Base-by-base conservation (phyloP, 2,329 filamentous ascomycete species). In the Clarireedia homoeocarpa region DNA sequence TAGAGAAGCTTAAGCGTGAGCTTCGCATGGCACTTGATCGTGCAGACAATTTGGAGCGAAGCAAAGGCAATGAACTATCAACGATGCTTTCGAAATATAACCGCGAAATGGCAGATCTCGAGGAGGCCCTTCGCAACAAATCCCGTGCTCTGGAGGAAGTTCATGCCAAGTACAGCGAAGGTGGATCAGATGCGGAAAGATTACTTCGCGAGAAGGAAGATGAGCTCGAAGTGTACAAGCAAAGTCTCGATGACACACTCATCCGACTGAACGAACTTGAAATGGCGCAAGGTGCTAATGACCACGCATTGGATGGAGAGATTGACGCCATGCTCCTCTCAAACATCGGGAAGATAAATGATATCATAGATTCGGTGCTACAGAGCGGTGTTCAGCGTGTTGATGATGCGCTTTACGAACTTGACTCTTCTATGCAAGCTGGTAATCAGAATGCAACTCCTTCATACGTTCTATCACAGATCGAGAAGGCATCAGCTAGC, bases 391-490 rank as follows among this genome's bases (percentile, higher is more conserved):
- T 97, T 23, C 85, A 94, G 66, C 86, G 94, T 46, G 91, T 99
- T 14, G 94, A 99, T 66, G 94, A 99, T 72, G 91, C 94, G 45
- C 77, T 99, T 38, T 99, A 99, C 73, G 94, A 99, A 72, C 79
- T 99, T 45, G 94, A 99, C 72, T 97, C 94, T 20, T 88, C 88
- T 20, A 97, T 97, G 91, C 92, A 97, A 71, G 94, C 92, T 42
- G 94, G 94, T 71, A 99, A 99, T 75, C 94, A 97, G 74, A 99
- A 95, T 67, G 94, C 94, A 1, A 95, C 91, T 42, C 91, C 94
- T 14, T 83, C 92, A 1, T 97, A 95, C 69, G 91, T 99, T 12
- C 78, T 99, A 51, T 97, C 92, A 2, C 92, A 97, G 71, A 91
- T 97, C 57, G 94, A 99, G 70, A 99, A 97, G 76, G 91, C 94